Evolutionary conservation across 108 stramenopile species (phyloP).

Genomic region (Schizochytrium sp.): DNA sequence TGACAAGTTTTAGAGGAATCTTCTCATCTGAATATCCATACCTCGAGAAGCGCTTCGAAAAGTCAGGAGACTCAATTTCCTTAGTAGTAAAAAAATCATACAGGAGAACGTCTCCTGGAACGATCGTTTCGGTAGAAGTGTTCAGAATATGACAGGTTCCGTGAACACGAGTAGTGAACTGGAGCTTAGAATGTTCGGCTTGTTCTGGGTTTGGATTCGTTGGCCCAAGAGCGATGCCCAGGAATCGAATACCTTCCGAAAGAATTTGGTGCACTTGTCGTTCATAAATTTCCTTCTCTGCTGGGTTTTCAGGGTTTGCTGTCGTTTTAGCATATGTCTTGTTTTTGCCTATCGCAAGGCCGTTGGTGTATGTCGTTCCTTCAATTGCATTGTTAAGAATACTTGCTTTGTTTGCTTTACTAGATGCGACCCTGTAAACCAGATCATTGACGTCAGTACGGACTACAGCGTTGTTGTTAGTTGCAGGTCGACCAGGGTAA

Average conservation of each 20-base stretch:
- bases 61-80: neutral
- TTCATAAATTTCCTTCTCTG: neutral
- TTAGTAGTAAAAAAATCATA: neutral
- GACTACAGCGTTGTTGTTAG: neutral
- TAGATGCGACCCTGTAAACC: neutral
- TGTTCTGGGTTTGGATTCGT: neutral
- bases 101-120: neutral
- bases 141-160: neutral
- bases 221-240: neutral
- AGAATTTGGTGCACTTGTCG: neutral
- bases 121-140: neutral
- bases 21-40: neutral
- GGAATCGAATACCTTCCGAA: neutral
- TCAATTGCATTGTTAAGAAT: neutral
- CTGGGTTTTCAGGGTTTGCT: neutral
- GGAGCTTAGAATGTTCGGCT: neutral
- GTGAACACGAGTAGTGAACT: neutral
- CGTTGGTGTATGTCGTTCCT: neutral
- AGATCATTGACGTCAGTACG: neutral
- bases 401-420: neutral
- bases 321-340: no score
- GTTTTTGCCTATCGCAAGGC: neutral
- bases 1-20: neutral
- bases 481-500: neutral
- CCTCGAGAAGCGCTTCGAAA: neutral